These are phyloP conservation scores for Cotoneaster glaucophyllus DNA, from an alignment of 306 rosid genomes.

Conservation along the genomic window DNA sequence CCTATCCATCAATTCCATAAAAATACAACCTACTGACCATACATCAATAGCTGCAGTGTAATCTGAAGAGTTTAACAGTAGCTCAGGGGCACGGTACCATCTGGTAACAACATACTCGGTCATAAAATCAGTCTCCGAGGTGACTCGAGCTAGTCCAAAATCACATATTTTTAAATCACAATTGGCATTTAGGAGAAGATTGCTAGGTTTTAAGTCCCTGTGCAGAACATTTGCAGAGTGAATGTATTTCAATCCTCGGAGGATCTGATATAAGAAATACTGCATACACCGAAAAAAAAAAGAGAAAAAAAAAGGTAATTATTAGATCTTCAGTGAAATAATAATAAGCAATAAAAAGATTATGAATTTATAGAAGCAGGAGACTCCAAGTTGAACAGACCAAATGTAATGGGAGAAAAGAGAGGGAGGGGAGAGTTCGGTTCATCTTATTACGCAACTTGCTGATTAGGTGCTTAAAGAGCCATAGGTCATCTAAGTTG, in stretches of 20 bases:
- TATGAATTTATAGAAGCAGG: background rate
- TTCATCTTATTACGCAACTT: background rate
- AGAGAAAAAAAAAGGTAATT: background rate
- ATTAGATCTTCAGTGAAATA: background rate
- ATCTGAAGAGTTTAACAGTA: constrained; percentile 82
- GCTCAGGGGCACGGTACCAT: constrained; percentile 99
- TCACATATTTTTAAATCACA: constrained; percentile 95
- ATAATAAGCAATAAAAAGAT: background rate
- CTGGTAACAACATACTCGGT: constrained; percentile 93
- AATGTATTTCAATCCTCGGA: constrained; percentile 93
- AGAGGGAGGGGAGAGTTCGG: background rate
- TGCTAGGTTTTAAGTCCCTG: constrained; percentile 94
- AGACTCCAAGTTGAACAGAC: background rate
- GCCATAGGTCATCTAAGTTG: background rate
- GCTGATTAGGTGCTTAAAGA: background rate
- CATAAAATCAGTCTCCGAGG: constrained; percentile 97
- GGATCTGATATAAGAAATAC: constrained; percentile 95
- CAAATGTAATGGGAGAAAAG: background rate
- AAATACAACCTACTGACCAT: constrained; percentile 96
- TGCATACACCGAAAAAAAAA: constrained; percentile 20
- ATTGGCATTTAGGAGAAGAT: constrained; percentile 87
- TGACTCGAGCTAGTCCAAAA: constrained; percentile 94
- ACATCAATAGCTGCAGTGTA: constrained; percentile 98
- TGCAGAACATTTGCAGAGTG: constrained; percentile 97
- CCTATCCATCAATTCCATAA: constrained; percentile 96